A percentile compares a stretch with the other conserved stretches of the same genome.
phyloP scores from a whole-genome alignment of 2,329 filamentous ascomycete species.

The Pseudogymnoascus destructans region DNA sequence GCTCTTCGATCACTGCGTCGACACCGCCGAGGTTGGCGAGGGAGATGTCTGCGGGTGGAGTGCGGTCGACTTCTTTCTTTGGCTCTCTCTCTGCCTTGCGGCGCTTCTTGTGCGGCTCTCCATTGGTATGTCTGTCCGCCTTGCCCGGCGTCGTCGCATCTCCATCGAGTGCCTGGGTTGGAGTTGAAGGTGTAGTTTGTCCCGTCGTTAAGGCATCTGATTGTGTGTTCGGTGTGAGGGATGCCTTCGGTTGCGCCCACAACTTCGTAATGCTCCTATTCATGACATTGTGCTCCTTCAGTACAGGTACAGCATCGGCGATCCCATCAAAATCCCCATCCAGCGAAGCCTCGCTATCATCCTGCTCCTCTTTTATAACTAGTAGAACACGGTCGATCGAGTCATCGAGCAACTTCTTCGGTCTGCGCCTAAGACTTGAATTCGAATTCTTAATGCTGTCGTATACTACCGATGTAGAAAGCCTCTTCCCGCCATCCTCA shows the following conservation, averaged over 20 bases:
- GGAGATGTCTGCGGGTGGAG: slow-evolving; percentile 52
- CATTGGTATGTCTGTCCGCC: slow-evolving; percentile 44
- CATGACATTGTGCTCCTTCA: slow-evolving; percentile 44
- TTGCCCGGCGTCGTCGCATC: slow-evolving; percentile 17
- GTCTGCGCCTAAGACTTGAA: slow-evolving; percentile 69
- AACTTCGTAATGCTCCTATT: slow-evolving; percentile 50
- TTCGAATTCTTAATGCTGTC: slow-evolving; percentile 75
- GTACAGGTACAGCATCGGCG: slow-evolving; percentile 24
- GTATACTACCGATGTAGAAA: slow-evolving; percentile 54
- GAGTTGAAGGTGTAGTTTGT: slow-evolving; percentile 16
- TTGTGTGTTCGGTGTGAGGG: slow-evolving; percentile 13
- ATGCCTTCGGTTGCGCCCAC: slow-evolving; percentile 35
- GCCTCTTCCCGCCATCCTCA: slow-evolving; percentile 33
- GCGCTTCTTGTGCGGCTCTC: slow-evolving; percentile 54
- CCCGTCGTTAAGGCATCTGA: slow-evolving; percentile 6
- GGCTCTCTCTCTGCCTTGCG: slow-evolving; percentile 39
- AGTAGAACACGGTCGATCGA: slow-evolving; percentile 72
- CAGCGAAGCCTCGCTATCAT: slow-evolving; percentile 34
- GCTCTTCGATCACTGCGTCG: slow-evolving; percentile 54
- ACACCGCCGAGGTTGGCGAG: slow-evolving; percentile 66
- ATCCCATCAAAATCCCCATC: slow-evolving; percentile 38
- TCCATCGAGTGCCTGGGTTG: slow-evolving; percentile 14
- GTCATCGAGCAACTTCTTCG: slow-evolving; percentile 70
- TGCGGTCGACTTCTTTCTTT: slow-evolving; percentile 43
- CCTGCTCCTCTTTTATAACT: slow-evolving; percentile 48